These are phyloP conservation scores for Pterulicium gracile DNA, from an alignment of 1,284 basidiomycete genomes.

Conservation along the genomic window DNA sequence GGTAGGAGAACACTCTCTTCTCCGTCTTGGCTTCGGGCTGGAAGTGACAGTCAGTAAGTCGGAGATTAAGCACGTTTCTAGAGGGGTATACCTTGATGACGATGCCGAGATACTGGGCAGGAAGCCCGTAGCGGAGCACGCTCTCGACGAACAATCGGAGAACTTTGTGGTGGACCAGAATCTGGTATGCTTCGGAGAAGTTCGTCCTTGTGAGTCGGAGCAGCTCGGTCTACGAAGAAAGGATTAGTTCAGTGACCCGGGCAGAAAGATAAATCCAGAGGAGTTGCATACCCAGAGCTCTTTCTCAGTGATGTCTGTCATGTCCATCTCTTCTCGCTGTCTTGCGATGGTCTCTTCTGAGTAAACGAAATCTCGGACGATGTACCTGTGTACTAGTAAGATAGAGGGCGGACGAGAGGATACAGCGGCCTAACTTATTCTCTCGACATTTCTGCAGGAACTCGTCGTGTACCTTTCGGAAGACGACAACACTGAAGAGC, in stretches of 20 bases:
- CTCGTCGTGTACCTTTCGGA: conserved; percentile 87
- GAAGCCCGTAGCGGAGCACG: conserved; percentile 91
- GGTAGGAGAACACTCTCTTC: conserved; percentile 67
- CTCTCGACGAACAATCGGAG: conserved; percentile 90
- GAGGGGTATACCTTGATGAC: conserved; percentile 58
- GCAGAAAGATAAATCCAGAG: neutral
- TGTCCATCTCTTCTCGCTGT: conserved; percentile 74
- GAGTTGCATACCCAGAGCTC: conserved; percentile 83
- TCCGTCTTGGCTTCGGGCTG: conserved; percentile 84
- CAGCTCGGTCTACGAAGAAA: conserved; percentile 80
- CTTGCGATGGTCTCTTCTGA: conserved; percentile 80
- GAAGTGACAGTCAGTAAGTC: neutral
- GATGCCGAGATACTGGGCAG: conserved; percentile 83
- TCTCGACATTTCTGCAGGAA: conserved; percentile 93
- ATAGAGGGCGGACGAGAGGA: conserved; percentile 6
- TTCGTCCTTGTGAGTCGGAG: conserved; percentile 89
- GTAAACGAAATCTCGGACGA: conserved; percentile 90
- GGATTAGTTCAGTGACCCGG: conserved; percentile 8
- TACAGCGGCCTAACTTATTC: conserved; percentile 57
- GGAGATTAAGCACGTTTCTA: conserved; percentile 3
- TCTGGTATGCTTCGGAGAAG: conserved; percentile 95
- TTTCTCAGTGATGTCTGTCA: conserved; percentile 83
- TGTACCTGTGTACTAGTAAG: conserved; percentile 41
- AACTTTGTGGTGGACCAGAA: conserved; percentile 90
- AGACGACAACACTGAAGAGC: conserved; percentile 84